Conservation (phyloP, 148 eudicot genomes). For the Camellia sinensis region DNA sequence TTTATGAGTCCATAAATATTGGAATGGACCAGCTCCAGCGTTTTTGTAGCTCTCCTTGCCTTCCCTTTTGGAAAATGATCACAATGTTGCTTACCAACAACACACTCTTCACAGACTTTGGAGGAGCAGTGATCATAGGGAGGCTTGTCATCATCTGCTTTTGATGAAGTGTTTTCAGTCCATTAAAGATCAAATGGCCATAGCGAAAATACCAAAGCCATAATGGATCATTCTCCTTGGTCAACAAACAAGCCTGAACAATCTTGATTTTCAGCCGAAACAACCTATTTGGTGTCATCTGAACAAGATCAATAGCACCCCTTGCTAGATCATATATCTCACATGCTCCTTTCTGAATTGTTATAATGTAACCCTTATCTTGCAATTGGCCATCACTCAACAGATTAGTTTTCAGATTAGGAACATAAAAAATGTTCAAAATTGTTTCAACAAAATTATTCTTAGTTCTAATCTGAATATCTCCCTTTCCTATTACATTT, state of each 20-base stretch:
- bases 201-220: constrained; percentile 4
- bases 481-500: constrained; percentile 4
- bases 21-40: constrained; percentile 1
- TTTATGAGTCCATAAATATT: constrained; percentile 14
- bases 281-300: constrained; percentile 6
- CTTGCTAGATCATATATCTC: constrained; percentile 7
- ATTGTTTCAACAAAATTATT: constrained; percentile 13
- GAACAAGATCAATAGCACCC: constrained; percentile 1
- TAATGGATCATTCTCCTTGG: neutral
- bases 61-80: neutral
- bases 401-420: neutral
- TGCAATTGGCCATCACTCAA: neutral
- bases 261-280: neutral
- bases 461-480: neutral
- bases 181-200: neutral
- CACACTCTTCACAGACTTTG: constrained; percentile 12
- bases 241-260: neutral
- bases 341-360: neutral
- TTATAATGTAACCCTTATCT: constrained; percentile 2
- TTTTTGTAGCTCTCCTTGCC: neutral
- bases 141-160: neutral
- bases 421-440: neutral
- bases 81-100: neutral
- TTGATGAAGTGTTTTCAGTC: neutral
- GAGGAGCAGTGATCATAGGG: neutral